Conservation (phyloP, 768 basidiomycete genomes). For the Amanita rimosa region DNA sequence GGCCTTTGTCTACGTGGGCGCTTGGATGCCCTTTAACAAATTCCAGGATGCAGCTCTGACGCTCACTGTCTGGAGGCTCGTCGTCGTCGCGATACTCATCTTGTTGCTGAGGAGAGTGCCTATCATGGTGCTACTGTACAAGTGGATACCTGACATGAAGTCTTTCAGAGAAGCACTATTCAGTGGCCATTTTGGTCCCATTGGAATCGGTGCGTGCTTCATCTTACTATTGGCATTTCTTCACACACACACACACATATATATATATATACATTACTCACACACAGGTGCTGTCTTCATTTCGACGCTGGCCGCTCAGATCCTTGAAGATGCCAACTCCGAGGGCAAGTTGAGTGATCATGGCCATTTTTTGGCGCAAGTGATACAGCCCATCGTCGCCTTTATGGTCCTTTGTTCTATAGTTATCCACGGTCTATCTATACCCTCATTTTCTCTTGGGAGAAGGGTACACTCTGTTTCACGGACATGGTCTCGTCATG, state of each 20-base stretch:
- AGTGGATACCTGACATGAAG: slow-evolving; percentile 94
- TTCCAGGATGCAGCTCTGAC: slow-evolving; percentile 60
- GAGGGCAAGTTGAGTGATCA: slow-evolving; percentile 39
- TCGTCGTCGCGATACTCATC: slow-evolving; percentile 77
- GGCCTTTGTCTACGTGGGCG: slow-evolving; percentile 92
- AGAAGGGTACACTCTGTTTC: slow-evolving; percentile 84
- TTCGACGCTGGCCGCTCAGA: slow-evolving; percentile 62
- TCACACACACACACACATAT: slow-evolving; percentile 1
- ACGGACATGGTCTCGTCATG: slow-evolving; percentile 82
- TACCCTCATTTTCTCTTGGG: slow-evolving; percentile 90
- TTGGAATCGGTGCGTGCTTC: slow-evolving; percentile 49
- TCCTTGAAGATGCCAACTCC: slow-evolving; percentile 29
- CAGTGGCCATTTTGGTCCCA: slow-evolving; percentile 91
- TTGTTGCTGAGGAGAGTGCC: slow-evolving; percentile 78
- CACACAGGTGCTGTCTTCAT: slow-evolving; percentile 84
- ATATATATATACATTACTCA: too few species aligned
- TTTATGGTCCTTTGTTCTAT: slow-evolving; percentile 94
- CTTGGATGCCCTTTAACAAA: slow-evolving; percentile 88
- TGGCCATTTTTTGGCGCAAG: slow-evolving; percentile 51
- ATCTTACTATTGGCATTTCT: background rate
- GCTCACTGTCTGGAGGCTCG: slow-evolving; percentile 72
- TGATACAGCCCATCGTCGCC: slow-evolving; percentile 87
- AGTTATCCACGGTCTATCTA: slow-evolving; percentile 80
- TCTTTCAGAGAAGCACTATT: slow-evolving; percentile 90
- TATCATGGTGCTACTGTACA: slow-evolving; percentile 72